These are phyloP conservation scores for Retiboletus fuscus DNA, from an alignment of 1,284 basidiomycete species.

Conservation along the genomic window DNA sequence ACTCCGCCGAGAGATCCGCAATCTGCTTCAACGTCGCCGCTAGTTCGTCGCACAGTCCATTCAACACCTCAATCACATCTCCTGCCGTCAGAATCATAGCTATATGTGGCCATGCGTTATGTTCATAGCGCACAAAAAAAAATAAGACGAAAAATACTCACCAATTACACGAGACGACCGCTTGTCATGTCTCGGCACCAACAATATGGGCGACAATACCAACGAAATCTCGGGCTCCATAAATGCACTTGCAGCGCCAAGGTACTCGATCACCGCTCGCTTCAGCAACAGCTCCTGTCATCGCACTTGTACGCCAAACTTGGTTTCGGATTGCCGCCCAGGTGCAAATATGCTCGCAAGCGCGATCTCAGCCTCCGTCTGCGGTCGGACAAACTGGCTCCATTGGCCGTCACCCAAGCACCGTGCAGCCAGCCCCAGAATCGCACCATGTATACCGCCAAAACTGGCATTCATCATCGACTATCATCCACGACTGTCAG, in stretches of 20 bases:
- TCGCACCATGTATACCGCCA: slow-evolving; percentile 85
- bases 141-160: slow-evolving; percentile 32
- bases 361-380: slow-evolving; percentile 76
- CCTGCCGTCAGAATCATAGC: slow-evolving; percentile 83
- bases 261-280: slow-evolving; percentile 71
- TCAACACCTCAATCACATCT: slow-evolving; percentile 77
- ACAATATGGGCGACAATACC: slow-evolving; percentile 71
- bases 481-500: slow-evolving; percentile 48
- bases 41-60: slow-evolving; percentile 71
- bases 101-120: slow-evolving; percentile 39
- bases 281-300: slow-evolving; percentile 66
- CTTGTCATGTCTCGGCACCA: slow-evolving; percentile 60
- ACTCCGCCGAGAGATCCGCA: slow-evolving; percentile 73
- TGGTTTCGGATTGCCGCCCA: slow-evolving; percentile 64
- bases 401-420: slow-evolving; percentile 76
- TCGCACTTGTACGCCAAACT: slow-evolving; percentile 67
- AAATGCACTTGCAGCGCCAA: slow-evolving; percentile 76
- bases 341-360: slow-evolving; percentile 66
- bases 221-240: slow-evolving; percentile 79
- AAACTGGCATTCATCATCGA: slow-evolving; percentile 77
- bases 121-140: neutral
- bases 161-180: slow-evolving; percentile 56
- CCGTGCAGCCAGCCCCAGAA: slow-evolving; percentile 81
- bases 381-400: slow-evolving; percentile 70
- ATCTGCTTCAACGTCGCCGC: slow-evolving; percentile 73